Conservation (phyloP, 768 basidiomycete species). For the Dioszegia hungarica region DNA sequence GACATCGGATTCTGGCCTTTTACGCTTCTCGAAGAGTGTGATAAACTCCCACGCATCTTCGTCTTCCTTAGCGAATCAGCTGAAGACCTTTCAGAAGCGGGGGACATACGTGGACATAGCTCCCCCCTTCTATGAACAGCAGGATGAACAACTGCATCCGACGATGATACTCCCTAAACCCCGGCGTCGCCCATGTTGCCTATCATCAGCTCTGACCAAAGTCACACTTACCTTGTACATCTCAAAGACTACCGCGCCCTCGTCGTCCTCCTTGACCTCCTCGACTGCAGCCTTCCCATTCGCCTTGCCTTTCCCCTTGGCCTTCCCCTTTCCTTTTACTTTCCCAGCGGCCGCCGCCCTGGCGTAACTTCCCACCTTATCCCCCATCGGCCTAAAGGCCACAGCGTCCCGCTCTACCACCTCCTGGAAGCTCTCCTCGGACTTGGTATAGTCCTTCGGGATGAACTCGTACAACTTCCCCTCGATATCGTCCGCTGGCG, state of each 20-base stretch:
- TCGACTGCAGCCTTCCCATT: conserved; percentile 56
- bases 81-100: not conserved
- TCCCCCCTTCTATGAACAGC: conserved; percentile 91
- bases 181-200: conserved; percentile 78
- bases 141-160: conserved; percentile 91
- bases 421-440: conserved; percentile 62
- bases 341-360: conserved; percentile 55
- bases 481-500: conserved; percentile 78
- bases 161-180: conserved; percentile 84
- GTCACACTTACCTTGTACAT: conserved; percentile 74
- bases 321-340: conserved; percentile 58
- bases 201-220: conserved; percentile 43
- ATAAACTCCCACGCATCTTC: conserved; percentile 93
- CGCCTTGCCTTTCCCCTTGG: conserved; percentile 47
- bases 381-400: conserved; percentile 71
- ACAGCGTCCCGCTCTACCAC: conserved; percentile 73
- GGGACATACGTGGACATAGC: conserved; percentile 64
- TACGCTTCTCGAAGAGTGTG: conserved; percentile 74
- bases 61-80: conserved; percentile 61
- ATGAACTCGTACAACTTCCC: conserved; percentile 70
- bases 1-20: conserved; percentile 53
- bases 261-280: conserved; percentile 53
- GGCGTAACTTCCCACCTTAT: conserved; percentile 69
- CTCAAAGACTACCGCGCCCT: conserved; percentile 71
- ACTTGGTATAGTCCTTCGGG: conserved; percentile 67